Evolutionary conservation across 2,329 filamentous ascomycete species (phyloP).

Genomic region (Botrytis sinoallii): DNA sequence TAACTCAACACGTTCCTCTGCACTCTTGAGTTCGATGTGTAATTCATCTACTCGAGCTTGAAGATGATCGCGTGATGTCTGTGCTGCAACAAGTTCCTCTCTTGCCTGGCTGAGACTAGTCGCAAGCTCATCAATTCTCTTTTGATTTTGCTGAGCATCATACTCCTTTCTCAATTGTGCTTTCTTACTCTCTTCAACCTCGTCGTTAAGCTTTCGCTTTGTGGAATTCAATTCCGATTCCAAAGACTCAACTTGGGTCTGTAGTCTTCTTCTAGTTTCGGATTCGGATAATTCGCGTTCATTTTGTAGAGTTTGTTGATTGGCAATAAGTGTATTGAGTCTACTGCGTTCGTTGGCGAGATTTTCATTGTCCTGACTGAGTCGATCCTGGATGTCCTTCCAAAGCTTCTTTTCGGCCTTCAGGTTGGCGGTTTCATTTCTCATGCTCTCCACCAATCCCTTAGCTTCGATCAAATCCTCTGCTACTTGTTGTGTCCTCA

Average conservation of each 20-base stretch:
- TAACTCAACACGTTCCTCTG: conserved; percentile 80
- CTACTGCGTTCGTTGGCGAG: conserved; percentile 80
- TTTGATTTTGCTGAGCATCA: conserved; percentile 82
- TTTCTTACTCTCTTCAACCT: conserved; percentile 82
- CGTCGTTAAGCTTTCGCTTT: conserved; percentile 79
- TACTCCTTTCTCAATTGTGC: conserved; percentile 81
- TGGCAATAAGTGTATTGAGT: conserved; percentile 77
- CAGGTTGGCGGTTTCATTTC: conserved; percentile 86
- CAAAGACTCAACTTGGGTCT: conserved; percentile 72
- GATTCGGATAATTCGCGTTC: conserved; percentile 84
- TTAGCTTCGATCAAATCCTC: conserved; percentile 89
- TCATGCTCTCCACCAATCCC: conserved; percentile 78
- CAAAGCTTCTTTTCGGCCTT: conserved; percentile 93
- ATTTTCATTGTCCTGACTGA: conserved; percentile 83
- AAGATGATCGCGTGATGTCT: conserved; percentile 85
- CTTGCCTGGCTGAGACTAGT: conserved; percentile 74
- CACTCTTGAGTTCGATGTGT: conserved; percentile 80
- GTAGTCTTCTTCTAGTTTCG: conserved; percentile 76
- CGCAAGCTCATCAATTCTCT: conserved; percentile 88
- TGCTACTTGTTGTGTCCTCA: conserved; percentile 84
- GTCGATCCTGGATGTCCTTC: conserved; percentile 87
- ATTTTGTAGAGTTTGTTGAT: conserved; percentile 85
- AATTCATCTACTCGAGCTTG: conserved; percentile 87
- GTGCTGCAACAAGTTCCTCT: conserved; percentile 80
- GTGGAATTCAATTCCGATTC: conserved; percentile 74